Evolutionary conservation across 2,329 filamentous ascomycete species (phyloP).

Genomic region (Colletotrichum karsti): DNA sequence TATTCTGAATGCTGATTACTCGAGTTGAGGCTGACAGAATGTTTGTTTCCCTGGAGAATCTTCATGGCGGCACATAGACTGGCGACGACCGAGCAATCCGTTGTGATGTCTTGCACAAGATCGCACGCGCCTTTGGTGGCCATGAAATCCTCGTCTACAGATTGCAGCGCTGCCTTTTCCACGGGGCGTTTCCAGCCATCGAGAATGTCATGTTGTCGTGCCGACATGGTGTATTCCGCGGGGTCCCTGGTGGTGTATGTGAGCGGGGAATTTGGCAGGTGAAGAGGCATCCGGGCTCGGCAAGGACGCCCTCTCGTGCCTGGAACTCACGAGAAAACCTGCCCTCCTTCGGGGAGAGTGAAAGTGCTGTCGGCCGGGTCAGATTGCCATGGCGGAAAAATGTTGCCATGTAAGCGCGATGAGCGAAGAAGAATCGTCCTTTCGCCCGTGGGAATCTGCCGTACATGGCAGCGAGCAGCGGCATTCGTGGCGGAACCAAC

Average conservation of each 20-base stretch:
- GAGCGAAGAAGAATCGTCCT: slow-evolving; percentile 79
- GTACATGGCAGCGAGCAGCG: slow-evolving; percentile 45
- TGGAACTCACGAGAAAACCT: slow-evolving; percentile 68
- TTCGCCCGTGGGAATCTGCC: slow-evolving; percentile 74
- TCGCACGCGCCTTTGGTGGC: slow-evolving; percentile 70
- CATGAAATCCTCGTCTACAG: slow-evolving; percentile 60
- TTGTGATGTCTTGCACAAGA: slow-evolving; percentile 93
- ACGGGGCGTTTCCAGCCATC: slow-evolving; percentile 82
- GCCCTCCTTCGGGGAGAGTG: slow-evolving; percentile 53
- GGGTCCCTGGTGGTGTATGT: slow-evolving; percentile 65
- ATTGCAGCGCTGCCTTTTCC: slow-evolving; percentile 63
- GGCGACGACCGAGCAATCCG: slow-evolving; percentile 96
- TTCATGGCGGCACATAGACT: slow-evolving; percentile 87
- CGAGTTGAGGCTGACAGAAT: slow-evolving; percentile 60
- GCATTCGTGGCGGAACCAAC: not conserved
- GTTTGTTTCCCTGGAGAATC: slow-evolving; percentile 73
- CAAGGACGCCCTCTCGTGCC: not conserved
- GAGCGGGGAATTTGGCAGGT: slow-evolving; percentile 17
- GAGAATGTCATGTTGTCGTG: slow-evolving; percentile 79
- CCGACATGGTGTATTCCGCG: slow-evolving; percentile 75
- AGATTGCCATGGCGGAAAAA: slow-evolving; percentile 86
- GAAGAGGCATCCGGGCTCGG: slow-evolving; percentile 12
- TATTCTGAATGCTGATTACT: not conserved
- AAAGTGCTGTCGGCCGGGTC: slow-evolving; percentile 72
- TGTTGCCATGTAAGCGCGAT: slow-evolving; percentile 82